Evolutionary conservation across 108 stramenopile genomes (phyloP).

Genomic region (Skeletonema grethae): DNA sequence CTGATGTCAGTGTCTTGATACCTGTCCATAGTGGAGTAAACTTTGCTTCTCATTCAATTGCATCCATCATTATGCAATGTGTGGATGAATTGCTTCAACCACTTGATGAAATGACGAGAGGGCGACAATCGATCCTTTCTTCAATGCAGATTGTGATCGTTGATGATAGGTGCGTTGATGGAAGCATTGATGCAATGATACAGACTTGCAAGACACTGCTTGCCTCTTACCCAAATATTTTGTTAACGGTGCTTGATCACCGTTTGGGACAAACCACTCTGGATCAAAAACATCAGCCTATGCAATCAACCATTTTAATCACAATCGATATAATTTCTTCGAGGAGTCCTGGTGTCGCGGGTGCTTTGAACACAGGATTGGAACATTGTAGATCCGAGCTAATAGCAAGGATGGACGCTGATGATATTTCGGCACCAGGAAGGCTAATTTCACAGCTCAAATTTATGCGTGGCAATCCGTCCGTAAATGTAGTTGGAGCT

Average conservation of each 20-base stretch:
- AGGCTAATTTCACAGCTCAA: constrained; percentile 32
- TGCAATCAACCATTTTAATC: constrained; percentile 4
- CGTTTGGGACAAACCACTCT: background rate
- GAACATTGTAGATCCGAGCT: constrained; percentile 22
- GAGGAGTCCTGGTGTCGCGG: constrained; percentile 30
- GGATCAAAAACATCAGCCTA: background rate
- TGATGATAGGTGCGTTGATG: constrained; percentile 53
- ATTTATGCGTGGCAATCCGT: constrained; percentile 26
- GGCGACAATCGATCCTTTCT: background rate
- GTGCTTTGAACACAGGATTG: constrained; percentile 50
- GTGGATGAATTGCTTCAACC: constrained; percentile 14
- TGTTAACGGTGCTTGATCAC: constrained; percentile 12
- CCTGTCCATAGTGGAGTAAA: constrained; percentile 45
- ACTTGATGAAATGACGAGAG: background rate
- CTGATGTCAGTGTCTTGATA: constrained; percentile 41
- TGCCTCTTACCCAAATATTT: constrained; percentile 7
- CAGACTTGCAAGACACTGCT: background rate
- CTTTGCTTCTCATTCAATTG: constrained; percentile 35
- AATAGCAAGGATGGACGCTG: constrained; percentile 57
- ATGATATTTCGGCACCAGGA: constrained; percentile 36
- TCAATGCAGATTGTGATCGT: constrained; percentile 53
- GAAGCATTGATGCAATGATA: constrained; percentile 46
- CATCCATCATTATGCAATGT: constrained; percentile 39
- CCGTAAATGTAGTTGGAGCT: constrained; percentile 37
- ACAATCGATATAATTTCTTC: constrained; percentile 29